phyloP scores from a whole-genome alignment of 768 basidiomycete genomes.

The Russula griseocarnosa region DNA sequence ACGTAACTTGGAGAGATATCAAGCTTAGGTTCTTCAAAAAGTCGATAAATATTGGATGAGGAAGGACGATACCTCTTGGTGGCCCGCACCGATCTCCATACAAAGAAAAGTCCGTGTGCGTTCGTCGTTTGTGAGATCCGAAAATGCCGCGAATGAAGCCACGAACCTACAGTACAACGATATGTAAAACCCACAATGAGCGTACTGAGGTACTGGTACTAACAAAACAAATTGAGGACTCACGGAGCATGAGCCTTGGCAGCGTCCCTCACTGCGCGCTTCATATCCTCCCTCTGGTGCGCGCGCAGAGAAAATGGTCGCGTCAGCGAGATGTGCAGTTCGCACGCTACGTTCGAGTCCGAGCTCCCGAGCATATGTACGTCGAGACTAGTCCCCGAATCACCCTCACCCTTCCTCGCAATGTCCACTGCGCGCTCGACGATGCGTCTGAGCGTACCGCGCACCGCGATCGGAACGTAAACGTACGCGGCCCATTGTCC shows the following conservation, averaged over 20 bases:
- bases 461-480: conserved; percentile 59
- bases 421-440: conserved; percentile 44
- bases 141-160: conserved; percentile 67
- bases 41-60: background rate
- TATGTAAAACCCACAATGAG: conserved; percentile 7
- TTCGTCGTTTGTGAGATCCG: conserved; percentile 75
- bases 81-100: conserved; percentile 80
- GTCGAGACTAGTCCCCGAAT: conserved; percentile 32
- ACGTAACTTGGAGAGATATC: conserved; percentile 49
- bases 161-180: conserved; percentile 48
- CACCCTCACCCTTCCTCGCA: conserved; percentile 37
- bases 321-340: conserved; percentile 83
- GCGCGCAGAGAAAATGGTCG: conserved; percentile 75
- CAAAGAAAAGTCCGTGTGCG: conserved; percentile 75
- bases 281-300: conserved; percentile 74
- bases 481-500: conserved; percentile 83
- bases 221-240: conserved; percentile 29
- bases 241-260: conserved; percentile 49
- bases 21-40: conserved; percentile 6
- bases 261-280: conserved; percentile 52
- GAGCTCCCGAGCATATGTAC: conserved; percentile 44
- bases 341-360: conserved; percentile 31
- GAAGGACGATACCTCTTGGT: conserved; percentile 53
- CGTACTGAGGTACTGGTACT: background rate
- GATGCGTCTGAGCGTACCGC: conserved; percentile 43